phyloP scores from a whole-genome alignment of 2,329 filamentous ascomycete genomes.

The Cercospora janseana region DNA sequence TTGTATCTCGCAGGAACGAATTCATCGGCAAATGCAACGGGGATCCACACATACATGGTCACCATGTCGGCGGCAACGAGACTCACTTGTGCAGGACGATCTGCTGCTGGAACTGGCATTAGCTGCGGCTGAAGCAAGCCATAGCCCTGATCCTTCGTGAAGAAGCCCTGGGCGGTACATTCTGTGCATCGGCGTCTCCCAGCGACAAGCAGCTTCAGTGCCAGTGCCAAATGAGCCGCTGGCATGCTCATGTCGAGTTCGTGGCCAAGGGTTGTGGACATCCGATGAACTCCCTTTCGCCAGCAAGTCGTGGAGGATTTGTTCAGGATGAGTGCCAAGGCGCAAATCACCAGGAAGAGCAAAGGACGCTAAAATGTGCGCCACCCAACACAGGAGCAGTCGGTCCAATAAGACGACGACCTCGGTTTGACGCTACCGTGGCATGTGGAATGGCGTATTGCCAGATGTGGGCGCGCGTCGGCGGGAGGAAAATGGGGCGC shows the following conservation, averaged over 20 bases:
- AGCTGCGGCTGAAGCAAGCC: not conserved
- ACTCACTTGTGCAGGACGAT: no score
- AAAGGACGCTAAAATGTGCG: not conserved
- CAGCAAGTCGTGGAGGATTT: not conserved
- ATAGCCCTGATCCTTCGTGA: conserved; percentile 2
- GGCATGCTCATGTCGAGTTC: not conserved
- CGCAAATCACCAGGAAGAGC: conserved; percentile 1
- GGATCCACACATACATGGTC: no score
- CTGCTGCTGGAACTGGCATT: no score
- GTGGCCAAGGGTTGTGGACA: not conserved
- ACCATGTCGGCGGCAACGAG: no score
- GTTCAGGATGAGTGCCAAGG: not conserved
- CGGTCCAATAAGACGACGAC: not conserved
- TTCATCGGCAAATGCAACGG: no score
- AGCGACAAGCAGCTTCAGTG: no score
- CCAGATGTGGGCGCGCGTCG: conserved; percentile 9
- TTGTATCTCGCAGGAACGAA: no score
- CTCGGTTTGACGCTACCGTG: conserved; percentile 11
- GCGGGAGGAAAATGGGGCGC: conserved; percentile 1
- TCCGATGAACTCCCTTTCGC: not conserved
- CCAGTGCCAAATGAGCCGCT: not conserved
- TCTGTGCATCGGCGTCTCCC: not conserved
- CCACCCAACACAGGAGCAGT: not conserved
- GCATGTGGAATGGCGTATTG: conserved; percentile 7
- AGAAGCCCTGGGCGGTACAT: not conserved